Conservation (phyloP, 441 rosid species). For the Croton setiger region DNA sequence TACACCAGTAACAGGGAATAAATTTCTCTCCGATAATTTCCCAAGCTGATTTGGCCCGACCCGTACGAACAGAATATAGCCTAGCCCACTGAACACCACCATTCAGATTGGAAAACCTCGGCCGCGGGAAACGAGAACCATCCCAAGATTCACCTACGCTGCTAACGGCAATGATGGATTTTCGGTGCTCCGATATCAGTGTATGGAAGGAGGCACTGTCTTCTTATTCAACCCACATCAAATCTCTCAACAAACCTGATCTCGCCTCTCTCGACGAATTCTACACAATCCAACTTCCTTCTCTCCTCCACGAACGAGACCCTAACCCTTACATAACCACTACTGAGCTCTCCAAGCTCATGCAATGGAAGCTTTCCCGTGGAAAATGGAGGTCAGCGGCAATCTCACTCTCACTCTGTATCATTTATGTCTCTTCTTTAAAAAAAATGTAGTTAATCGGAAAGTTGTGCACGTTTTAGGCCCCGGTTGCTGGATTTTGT, state of each 20-base stretch:
- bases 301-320: conserved; percentile 57
- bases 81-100: background rate
- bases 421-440: background rate
- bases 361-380: conserved; percentile 91
- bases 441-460: background rate
- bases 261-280: conserved; percentile 66
- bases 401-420: background rate
- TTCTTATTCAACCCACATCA: conserved; percentile 48
- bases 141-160: background rate
- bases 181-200: conserved; percentile 42
- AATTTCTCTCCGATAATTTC: no score
- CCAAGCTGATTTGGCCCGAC: no score
- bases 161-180: conserved; percentile 31
- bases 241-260: conserved; percentile 59
- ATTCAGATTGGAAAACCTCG: background rate
- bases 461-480: conserved; percentile 29
- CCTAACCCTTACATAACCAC: conserved; percentile 73
- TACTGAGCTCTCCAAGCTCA: conserved; percentile 69
- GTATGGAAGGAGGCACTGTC: conserved; percentile 59
- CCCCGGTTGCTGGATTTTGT: conserved; percentile 74
- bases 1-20: no score
- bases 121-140: background rate
- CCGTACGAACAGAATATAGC: background rate
- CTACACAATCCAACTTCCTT: conserved; percentile 62
- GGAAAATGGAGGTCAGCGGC: conserved; percentile 76